Evolutionary conservation across 2,329 filamentous ascomycete genomes (phyloP).

Genomic region (Hortaea werneckii): DNA sequence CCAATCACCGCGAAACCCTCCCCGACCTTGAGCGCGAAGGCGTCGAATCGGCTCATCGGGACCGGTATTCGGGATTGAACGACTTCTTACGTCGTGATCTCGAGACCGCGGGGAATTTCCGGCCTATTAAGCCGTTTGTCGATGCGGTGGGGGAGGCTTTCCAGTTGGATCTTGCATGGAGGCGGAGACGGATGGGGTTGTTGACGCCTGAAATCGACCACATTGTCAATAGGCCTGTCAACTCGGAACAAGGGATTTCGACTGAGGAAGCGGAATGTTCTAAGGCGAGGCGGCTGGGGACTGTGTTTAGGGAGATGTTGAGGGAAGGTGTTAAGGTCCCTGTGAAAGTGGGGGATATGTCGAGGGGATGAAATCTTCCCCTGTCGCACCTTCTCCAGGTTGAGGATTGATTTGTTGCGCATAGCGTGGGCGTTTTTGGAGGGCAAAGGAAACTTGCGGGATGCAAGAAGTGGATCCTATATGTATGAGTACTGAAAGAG

Average conservation of each 20-base stretch:
- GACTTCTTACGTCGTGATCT: slow-evolving; percentile 4
- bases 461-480: too few relatives aligned
- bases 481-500: too few relatives aligned
- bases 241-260: neutral
- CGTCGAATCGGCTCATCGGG: neutral
- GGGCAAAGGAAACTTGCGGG: neutral
- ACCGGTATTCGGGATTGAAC: neutral
- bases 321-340: slow-evolving; percentile 15
- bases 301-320: slow-evolving; percentile 12
- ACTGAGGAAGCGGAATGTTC: neutral
- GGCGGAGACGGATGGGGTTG: slow-evolving; percentile 5
- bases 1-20: neutral
- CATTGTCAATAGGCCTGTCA: neutral
- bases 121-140: slow-evolving; percentile 7
- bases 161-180: slow-evolving; percentile 15
- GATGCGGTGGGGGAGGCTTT: slow-evolving; percentile 14
- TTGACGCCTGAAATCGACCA: neutral
- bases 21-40: neutral
- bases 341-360: slow-evolving; percentile 10
- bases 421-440: slow-evolving; percentile 4
- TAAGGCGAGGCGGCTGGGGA: neutral
- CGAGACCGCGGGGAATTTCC: slow-evolving; percentile 1
- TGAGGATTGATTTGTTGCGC: neutral
- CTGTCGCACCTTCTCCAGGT: neutral
- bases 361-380: neutral